Base-by-base conservation (phyloP, 139 green algal species). In the Axilococcus clingmanii region DNA sequence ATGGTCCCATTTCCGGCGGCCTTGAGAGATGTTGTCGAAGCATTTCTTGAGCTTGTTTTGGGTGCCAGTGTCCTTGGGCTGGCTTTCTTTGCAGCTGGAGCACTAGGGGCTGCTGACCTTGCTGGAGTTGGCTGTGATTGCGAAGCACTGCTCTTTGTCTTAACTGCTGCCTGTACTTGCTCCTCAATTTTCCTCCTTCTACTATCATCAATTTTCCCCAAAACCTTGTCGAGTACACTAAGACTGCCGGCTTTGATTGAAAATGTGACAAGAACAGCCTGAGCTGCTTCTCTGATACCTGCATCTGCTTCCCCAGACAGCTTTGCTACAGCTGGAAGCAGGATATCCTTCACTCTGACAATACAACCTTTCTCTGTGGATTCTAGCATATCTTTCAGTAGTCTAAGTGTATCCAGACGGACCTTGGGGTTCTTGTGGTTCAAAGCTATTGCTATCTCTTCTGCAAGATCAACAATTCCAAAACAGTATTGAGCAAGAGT, bases 341-440 rank as follows among this genome's bases (percentile, higher is more conserved):
- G 50, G 19, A 30, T 16, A 22, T 61, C 46, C 14, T 76, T 53
- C 16, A 55, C 37, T 38, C 69, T 17, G 33, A 4, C 12, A 46
- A 42, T 25, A 24, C n/a, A 5, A 31, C 4, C 42, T 66, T 73
- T 52, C 52, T 57, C 41, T 9, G 36, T 56, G 9, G 12, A 20
- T 2, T 64, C 52, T 19, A 80, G 36, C 40, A 63, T 66, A 2
- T 58, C 57, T 19, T 59, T 30, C 19, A 91, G 65, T 43, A 82
- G 75, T 51, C 72, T 66, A 19, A 83, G 56, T 0, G 79, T 83
- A 19, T 84, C 77, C 43, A 81, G 50, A 48, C 54, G 54, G 8
- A 66, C 63, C 59, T 94, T 94, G 14, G 85, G 86, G 51, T 87
- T 94, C 38, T 85, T 82, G 57, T 92, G 77, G 4, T 64, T 71